phyloP scores from a whole-genome alignment of 257 asterid species.

The Rehmannia glutinosa region DNA sequence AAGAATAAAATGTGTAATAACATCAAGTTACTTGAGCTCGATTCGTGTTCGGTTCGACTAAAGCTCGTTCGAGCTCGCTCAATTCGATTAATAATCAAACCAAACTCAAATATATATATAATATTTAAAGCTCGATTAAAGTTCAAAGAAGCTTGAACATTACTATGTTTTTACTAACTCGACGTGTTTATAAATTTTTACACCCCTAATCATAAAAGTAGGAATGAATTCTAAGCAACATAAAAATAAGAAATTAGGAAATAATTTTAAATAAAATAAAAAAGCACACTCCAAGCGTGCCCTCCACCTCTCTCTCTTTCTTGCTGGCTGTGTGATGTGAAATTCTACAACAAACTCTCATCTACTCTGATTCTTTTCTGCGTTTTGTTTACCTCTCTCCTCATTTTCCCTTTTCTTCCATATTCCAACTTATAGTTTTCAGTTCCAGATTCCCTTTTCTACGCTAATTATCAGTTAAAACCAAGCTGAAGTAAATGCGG shows the following conservation, averaged over 20 bases:
- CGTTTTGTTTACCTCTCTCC: background rate
- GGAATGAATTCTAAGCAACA: conserved; percentile 4
- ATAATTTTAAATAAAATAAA: background rate
- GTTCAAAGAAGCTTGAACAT: too few relatives aligned
- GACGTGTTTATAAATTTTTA: too few relatives aligned
- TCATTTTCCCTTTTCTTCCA: background rate
- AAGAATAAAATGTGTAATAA: too few relatives aligned
- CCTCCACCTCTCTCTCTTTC: too few relatives aligned
- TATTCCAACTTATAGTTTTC: background rate
- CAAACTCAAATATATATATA: too few relatives aligned
- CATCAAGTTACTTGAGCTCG: too few relatives aligned
- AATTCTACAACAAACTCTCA: conserved; percentile 25
- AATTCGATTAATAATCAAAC: too few relatives aligned
- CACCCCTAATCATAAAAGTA: background rate
- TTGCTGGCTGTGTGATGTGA: conserved; percentile 15
- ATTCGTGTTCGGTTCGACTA: too few relatives aligned
- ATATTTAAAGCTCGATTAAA: too few relatives aligned
- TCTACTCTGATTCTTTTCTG: conserved; percentile 16
- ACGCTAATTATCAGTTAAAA: background rate
- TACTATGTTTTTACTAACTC: too few relatives aligned
- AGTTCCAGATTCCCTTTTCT: background rate
- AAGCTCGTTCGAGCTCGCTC: too few relatives aligned
- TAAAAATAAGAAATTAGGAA: background rate
- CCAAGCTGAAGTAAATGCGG: conserved; percentile 26
- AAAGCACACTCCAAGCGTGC: background rate